Conservation (phyloP, 2,329 filamentous ascomycete genomes). For the Ceratocystis alfenasii region DNA sequence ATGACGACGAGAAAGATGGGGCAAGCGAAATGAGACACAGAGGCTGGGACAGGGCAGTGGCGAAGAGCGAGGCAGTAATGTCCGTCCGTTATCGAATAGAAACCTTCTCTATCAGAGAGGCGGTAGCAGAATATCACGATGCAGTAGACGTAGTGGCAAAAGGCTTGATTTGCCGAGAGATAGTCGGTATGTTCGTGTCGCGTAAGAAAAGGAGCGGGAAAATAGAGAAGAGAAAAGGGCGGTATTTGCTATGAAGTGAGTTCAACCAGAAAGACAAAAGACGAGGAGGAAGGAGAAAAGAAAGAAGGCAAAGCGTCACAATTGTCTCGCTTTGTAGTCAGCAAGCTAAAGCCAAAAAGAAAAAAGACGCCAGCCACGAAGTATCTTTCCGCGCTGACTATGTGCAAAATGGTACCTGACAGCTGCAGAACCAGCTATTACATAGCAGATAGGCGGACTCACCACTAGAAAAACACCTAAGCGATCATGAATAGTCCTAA, state of each 20-base stretch:
- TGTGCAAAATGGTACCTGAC: neutral
- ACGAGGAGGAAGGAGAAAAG: neutral
- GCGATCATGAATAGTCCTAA: too few relatives aligned
- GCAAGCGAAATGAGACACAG: neutral
- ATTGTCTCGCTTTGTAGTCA: conserved; percentile 7
- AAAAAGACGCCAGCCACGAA: neutral
- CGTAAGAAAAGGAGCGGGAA: too few relatives aligned
- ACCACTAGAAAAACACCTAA: too few relatives aligned
- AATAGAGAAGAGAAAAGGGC: neutral
- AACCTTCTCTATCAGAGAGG: neutral
- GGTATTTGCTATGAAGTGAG: neutral
- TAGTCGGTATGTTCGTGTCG: too few relatives aligned
- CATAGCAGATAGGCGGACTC: neutral
- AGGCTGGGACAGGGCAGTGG: neutral
- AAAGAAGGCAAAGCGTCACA: neutral
- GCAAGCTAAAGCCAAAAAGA: neutral
- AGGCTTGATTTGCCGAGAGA: neutral
- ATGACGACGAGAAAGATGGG: neutral
- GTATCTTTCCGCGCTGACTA: neutral
- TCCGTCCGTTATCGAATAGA: neutral
- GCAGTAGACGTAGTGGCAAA: neutral
- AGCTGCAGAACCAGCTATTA: neutral
- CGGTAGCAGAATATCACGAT: neutral
- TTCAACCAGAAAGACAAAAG: neutral
- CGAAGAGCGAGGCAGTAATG: neutral